Percentiles rank a stretch among this genome's conserved stretches.
Conservation (phyloP, 306 rosid genomes). For the Vigna reflexopilosa region DNA sequence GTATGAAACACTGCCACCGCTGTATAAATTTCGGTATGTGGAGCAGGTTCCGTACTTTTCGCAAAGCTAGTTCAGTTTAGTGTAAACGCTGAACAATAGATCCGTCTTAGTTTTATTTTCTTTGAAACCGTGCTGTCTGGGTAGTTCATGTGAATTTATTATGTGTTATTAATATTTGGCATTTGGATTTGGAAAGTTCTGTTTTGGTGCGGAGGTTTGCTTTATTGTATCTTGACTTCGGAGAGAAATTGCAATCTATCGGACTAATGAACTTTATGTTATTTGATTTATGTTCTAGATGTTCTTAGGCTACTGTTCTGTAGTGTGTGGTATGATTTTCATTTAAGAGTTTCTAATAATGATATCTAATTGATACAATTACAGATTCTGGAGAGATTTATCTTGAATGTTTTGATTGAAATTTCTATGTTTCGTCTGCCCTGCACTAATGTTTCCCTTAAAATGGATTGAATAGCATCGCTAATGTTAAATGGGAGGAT, state of each 20-base stretch:
- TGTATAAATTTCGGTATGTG: not conserved
- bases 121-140: not conserved
- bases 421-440: not conserved
- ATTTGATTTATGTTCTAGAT: not conserved
- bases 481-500: not conserved
- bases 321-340: not conserved
- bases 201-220: not conserved
- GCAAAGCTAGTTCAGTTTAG: not conserved
- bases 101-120: not conserved
- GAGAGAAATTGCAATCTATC: not conserved
- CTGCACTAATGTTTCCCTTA: not conserved
- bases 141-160: conserved; percentile 11
- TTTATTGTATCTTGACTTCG: not conserved
- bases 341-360: not conserved
- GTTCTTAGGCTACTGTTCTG: not conserved
- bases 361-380: not conserved
- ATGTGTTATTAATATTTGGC: not conserved
- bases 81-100: conserved; percentile 28
- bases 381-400: not conserved
- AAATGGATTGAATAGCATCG: not conserved
- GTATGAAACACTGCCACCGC: not conserved
- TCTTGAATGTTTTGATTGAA: conserved; percentile 5
- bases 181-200: conserved; percentile 4
- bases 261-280: conserved; percentile 12
- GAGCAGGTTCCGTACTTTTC: not conserved